Evolutionary conservation across 2,329 filamentous ascomycete species (phyloP).

Genomic region (Xylariaceae sp.): DNA sequence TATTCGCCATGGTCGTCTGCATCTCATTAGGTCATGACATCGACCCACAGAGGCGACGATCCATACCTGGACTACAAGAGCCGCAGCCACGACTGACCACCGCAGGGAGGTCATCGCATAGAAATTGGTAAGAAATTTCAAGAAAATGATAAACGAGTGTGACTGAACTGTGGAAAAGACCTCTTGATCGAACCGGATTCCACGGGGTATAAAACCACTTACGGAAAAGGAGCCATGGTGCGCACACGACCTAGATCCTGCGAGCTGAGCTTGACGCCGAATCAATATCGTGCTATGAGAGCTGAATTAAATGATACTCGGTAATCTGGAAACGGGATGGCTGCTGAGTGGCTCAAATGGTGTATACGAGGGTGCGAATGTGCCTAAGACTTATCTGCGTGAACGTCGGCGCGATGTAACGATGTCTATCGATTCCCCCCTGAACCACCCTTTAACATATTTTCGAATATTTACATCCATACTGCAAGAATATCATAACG

Average conservation of each 20-base stretch:
- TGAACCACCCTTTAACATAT: not conserved
- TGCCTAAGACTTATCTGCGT: not conserved
- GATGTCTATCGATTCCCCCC: conserved; percentile 10
- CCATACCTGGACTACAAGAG: no score
- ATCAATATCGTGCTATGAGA: conserved; percentile 12
- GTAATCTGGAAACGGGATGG: not conserved
- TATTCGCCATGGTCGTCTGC: no score
- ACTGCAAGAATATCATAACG: no score
- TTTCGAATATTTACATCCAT: not conserved
- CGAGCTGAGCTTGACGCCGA: conserved; percentile 4
- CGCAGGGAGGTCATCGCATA: conserved; percentile 15
- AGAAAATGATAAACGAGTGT: conserved; percentile 12
- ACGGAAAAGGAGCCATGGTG: not conserved
- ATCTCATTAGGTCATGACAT: no score
- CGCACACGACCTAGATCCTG: not conserved
- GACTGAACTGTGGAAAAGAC: not conserved
- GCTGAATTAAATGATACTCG: conserved; percentile 1
- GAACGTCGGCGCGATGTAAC: conserved; percentile 15
- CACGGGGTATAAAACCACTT: conserved; percentile 8
- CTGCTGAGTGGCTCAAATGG: not conserved
- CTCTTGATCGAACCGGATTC: not conserved
- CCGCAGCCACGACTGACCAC: conserved; percentile 5
- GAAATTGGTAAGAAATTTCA: not conserved
- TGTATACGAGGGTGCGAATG: conserved; percentile 13
- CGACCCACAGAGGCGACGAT: no score